Evolutionary conservation across 2,329 filamentous ascomycete genomes (phyloP).

Genomic region (Torrubiella hemipterigena): DNA sequence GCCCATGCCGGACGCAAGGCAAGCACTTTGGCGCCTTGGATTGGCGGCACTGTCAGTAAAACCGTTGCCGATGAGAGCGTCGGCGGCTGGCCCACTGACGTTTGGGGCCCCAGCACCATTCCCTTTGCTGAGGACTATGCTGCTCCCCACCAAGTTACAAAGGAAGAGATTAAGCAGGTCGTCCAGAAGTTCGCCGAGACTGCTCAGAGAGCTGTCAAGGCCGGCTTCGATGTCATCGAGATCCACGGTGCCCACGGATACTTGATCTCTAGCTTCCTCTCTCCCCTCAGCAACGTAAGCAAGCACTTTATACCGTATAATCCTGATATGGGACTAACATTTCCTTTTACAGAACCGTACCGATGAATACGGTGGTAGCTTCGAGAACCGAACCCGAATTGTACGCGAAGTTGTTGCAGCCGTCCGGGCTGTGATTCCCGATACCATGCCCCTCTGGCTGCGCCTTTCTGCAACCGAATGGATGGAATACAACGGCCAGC

Average conservation of each 20-base stretch:
- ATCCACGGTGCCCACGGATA: constrained; percentile 55
- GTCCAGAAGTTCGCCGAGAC: constrained; percentile 50
- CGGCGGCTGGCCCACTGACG: constrained; percentile 45
- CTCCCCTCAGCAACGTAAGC: constrained; percentile 40
- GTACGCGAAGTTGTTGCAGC: constrained; percentile 40
- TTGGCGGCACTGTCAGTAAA: constrained; percentile 33
- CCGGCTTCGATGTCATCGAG: constrained; percentile 69
- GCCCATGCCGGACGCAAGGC: constrained; percentile 68
- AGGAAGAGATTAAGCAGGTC: constrained; percentile 53
- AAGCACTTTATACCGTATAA: no score
- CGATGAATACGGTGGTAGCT: constrained; percentile 52
- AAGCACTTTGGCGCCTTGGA: constrained; percentile 50
- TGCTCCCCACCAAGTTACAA: constrained; percentile 54
- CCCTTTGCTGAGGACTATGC: constrained; percentile 51
- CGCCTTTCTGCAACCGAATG: constrained; percentile 53
- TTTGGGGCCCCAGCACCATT: constrained; percentile 38
- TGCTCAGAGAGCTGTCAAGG: constrained; percentile 47
- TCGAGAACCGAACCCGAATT: constrained; percentile 54
- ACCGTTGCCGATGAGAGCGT: constrained; percentile 39
- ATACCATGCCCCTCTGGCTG: constrained; percentile 42
- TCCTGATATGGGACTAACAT: no score
- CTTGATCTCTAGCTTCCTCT: constrained; percentile 53
- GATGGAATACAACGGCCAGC: constrained; percentile 35
- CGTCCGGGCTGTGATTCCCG: constrained; percentile 39
- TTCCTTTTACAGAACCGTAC: constrained; percentile 33